Base-by-base conservation (phyloP, 352 stramenopile genomes). In the Pilasporangium apinafurcum region DNA sequence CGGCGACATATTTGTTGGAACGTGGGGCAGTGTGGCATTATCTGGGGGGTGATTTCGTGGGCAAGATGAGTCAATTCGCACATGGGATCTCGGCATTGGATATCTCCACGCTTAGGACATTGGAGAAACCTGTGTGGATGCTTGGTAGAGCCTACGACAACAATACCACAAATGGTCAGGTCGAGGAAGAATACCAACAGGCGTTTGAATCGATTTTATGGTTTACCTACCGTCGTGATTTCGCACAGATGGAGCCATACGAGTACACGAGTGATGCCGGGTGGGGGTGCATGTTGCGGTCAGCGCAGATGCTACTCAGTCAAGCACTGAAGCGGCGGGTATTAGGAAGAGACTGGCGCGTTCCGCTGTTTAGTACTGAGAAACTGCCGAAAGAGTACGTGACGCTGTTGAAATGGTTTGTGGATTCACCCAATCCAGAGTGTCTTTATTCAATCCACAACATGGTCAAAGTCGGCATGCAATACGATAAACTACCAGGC, bases 261-360 rank as follows among this genome's bases (percentile, higher is more conserved):
- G 70, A 86, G 10, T 79, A 71, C 58, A 96, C 76, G 12, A 93
- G 74, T 20, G 92, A 98, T 67, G 90, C 90, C 0, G 95, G 95
- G 17, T 98, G 92, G 92, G 95, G 95, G 20, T 98, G 95, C 56
- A 98, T 98, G 95, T 61, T 98, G 33, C 85, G 95, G 20, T 93
- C 83, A 24, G 92, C 91, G 17, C 92, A 98, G 56, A 98, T 98
- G 92, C 64, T 98, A 56, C 65, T 98, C 16, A 79, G 71, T 0
- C 80, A 98, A 48, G 85, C 86, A 7, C 63, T 98, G 8, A 68
- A 95, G 56, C 67, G 92, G 13, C 74, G 89, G 43, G 45, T 91
- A 4, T 38, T 87, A n/a, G 71, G 73, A 0, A 53, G 64, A 3
- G 51, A 81, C 10, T 89, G 65, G 65, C 42, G 39, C 8, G 46